A percentile compares a stretch with the other conserved stretches of the same genome.
These are phyloP conservation scores for Cucumis hystrix DNA, from an alignment of 306 rosid species.

Conservation along the genomic window DNA sequence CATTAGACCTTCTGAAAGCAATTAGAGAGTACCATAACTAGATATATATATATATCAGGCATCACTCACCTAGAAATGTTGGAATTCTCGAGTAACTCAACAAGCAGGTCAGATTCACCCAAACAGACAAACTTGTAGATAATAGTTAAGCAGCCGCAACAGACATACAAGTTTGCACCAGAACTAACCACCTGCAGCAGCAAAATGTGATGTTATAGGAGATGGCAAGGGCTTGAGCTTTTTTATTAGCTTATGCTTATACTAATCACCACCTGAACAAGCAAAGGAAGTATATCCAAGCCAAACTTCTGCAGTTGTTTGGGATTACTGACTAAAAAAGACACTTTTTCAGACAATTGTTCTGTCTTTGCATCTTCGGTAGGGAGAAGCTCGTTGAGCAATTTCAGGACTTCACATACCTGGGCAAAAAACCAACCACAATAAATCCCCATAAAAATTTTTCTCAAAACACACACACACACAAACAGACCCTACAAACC, in stretches of 20 bases:
- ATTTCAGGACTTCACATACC: slow-evolving; percentile 77
- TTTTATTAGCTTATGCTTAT: not conserved
- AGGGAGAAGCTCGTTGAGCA: slow-evolving; percentile 87
- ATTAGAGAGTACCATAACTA: slow-evolving; percentile 6
- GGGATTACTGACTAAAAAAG: slow-evolving; percentile 39
- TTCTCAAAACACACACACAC: not conserved
- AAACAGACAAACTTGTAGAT: slow-evolving; percentile 60
- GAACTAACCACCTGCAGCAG: slow-evolving; percentile 68
- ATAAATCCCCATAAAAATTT: not conserved
- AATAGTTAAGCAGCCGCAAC: slow-evolving; percentile 71
- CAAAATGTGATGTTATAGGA: slow-evolving; percentile 12
- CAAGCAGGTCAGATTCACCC: slow-evolving; percentile 68
- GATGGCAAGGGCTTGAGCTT: not conserved
- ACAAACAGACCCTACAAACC: not conserved
- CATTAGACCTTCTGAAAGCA: slow-evolving; percentile 14
- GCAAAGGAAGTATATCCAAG: slow-evolving; percentile 56
- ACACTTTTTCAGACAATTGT: slow-evolving; percentile 38
- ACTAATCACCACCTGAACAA: slow-evolving; percentile 62
- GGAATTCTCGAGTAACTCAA: slow-evolving; percentile 53
- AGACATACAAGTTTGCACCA: slow-evolving; percentile 78
- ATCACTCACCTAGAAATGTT: slow-evolving; percentile 73
- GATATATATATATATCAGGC: not conserved
- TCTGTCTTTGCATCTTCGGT: slow-evolving; percentile 43
- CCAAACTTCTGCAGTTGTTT: slow-evolving; percentile 69
- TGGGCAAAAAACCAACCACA: not conserved